Percentiles rank a stretch among this genome's conserved stretches.
phyloP scores from a whole-genome alignment of 164 flowering plant genomes.

The Houttuynia cordata region DNA sequence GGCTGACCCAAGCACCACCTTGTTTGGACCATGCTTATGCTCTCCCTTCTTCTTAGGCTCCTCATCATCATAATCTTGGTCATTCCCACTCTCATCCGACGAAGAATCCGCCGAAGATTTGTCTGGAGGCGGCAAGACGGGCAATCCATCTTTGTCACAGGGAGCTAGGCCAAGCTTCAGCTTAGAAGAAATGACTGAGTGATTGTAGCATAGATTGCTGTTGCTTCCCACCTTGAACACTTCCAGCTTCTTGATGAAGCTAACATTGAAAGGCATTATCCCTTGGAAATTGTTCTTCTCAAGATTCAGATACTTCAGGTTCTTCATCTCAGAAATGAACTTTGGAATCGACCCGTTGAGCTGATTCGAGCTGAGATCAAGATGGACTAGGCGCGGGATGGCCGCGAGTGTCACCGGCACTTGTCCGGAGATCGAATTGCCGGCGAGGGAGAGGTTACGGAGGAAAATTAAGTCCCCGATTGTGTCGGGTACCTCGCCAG shows the following conservation, averaged over 20 bases:
- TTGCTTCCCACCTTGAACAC: constrained; percentile 73
- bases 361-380: constrained; percentile 86
- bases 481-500: constrained; percentile 49
- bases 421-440: constrained; percentile 63
- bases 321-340: constrained; percentile 48
- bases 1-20: constrained; percentile 86
- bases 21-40: constrained; percentile 62
- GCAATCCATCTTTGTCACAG: constrained; percentile 80
- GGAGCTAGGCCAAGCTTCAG: constrained; percentile 86
- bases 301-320: constrained; percentile 63
- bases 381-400: constrained; percentile 38
- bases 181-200: constrained; percentile 35
- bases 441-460: constrained; percentile 44
- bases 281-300: constrained; percentile 71
- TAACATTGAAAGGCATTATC: constrained; percentile 69
- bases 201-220: constrained; percentile 70
- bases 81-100: constrained; percentile 15
- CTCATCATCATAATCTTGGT: constrained; percentile 13
- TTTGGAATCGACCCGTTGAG: constrained; percentile 74
- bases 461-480: constrained; percentile 61
- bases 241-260: constrained; percentile 42
- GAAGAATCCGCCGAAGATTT: constrained; percentile 16
- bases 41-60: constrained; percentile 12
- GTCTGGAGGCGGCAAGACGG: constrained; percentile 59
- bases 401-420: constrained; percentile 55